Evolutionary conservation across 176 grass and related monocot species (phyloP).

Genomic region (sorghum (Sorghum bicolor)): Sorghum_bicolor_NCBIv3 NC_012870.2:64163501-64164000

Average conservation of each 20-base stretch:
- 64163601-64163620: constrained; percentile 43
- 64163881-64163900: background rate
- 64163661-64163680: constrained; percentile 73
- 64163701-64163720: constrained; percentile 50
- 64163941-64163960: background rate
- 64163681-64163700: constrained; percentile 58
- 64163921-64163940: background rate
- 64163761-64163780: constrained; percentile 77
- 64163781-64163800: constrained; percentile 75
- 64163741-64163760: constrained; percentile 70
- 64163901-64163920: constrained; percentile 2
- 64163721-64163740: constrained; percentile 91
- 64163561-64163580: constrained; percentile 30
- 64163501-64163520: background rate
- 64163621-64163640: constrained; percentile 69
- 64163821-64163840: constrained; percentile 45
- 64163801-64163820: constrained; percentile 72
- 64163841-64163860: background rate
- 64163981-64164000: background rate
- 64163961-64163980: background rate
- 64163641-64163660: constrained; percentile 82
- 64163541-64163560: constrained; percentile 43
- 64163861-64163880: background rate
- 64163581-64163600: constrained; percentile 38
- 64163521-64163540: background rate